phyloP scores from a whole-genome alignment of 495 filamentous ascomycete species.

The Neurospora sp. region DNA sequence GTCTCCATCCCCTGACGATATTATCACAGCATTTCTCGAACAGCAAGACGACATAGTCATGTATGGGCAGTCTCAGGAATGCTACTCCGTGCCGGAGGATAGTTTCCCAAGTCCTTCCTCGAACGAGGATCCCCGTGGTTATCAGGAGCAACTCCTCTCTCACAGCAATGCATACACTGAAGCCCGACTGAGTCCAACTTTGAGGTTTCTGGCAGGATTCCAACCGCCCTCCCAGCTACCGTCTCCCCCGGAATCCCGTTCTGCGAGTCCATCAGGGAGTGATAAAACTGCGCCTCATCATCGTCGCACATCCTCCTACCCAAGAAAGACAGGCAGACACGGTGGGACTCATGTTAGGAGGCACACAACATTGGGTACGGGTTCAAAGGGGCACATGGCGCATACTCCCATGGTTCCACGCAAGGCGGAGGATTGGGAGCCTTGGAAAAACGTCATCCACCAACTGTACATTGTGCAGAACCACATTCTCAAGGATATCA shows the following conservation, averaged over 20 bases:
- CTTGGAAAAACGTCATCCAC: conserved; percentile 18
- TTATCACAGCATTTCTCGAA: background rate
- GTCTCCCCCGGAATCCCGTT: background rate
- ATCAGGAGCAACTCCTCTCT: background rate
- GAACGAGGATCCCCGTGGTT: background rate
- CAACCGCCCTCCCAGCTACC: background rate
- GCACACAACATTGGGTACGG: background rate
- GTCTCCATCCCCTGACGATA: background rate
- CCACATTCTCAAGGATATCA: conserved; percentile 22
- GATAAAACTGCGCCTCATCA: background rate
- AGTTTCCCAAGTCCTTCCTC: background rate
- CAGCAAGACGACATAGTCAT: background rate
- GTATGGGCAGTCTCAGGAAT: background rate
- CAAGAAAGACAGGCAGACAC: background rate
- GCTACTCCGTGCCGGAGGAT: background rate
- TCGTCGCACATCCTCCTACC: background rate
- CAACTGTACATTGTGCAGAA: conserved; percentile 27
- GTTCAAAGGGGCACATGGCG: background rate
- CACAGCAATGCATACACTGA: background rate
- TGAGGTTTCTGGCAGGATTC: background rate
- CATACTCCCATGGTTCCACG: conserved; percentile 13
- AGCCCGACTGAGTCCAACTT: background rate
- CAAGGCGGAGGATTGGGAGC: conserved; percentile 21
- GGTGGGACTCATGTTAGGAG: background rate
- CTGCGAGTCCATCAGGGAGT: background rate